Evolutionary conservation across 2,329 filamentous ascomycete species (phyloP), one percentile per base, ranked within the genome.

Genomic region (Penicillium aurantiogriseum): DNA sequence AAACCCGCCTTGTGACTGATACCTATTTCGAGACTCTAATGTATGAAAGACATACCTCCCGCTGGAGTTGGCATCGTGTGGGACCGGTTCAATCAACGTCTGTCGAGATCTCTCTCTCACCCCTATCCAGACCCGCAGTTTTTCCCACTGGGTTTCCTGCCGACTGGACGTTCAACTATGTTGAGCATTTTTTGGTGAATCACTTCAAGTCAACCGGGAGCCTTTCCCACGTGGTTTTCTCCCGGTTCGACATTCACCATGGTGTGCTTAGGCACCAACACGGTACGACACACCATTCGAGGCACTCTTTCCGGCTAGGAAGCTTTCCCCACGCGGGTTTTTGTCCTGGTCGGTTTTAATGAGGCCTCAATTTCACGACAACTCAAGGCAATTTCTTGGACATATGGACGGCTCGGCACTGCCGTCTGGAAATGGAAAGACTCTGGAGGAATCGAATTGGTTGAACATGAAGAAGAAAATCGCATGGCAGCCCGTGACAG

Each of bases 91-190:
- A 52, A 23, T 35, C 19, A 6, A 23, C 9, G 5, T 35, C 29
- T 35, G 17, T 31, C 21, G 13, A 23, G 8, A 5, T 48, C 33
- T 54, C 44, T 54, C 44, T 49, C 44, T 54, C 43, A 48, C 21
- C 44, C 51, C 35, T 10, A 21, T 54, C 44, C 44, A 48, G 44
- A 17, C 27, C n/a, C 7, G 51, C 19, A 6, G 39, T 9, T 52
- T 45, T 52, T 36, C 50, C 50, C 50, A 51, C 17, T 19, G 50
- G 21, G 39, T 45, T 51, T 51, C 21, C 50, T 52, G 38, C 17
- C 21, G 9, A 10, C 15, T 51, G 29, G 21, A 36, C 17, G 11
- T 35, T 45, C 25, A 51, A 42, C 27, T 2, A 27, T 25, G 7
- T 51, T 42, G n/a, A 45, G 17, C 21, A 15, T 25, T n/a, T 27